Conservation (phyloP, 2,329 filamentous ascomycete genomes). For the Calonectria pauciramosa region DNA sequence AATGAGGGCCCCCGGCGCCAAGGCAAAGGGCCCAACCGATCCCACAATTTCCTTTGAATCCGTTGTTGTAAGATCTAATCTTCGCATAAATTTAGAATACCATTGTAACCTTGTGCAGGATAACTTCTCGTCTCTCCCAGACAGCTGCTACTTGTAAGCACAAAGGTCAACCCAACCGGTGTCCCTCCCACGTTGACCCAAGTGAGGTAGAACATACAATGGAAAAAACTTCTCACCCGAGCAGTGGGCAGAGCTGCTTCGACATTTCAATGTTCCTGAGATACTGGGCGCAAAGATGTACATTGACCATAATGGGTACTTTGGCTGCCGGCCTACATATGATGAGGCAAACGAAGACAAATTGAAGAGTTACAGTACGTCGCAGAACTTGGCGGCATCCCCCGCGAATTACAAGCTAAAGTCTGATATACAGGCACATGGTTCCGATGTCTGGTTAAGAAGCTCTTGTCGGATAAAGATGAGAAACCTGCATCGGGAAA, state of each 20-base stretch:
- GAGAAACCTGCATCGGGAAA: not conserved
- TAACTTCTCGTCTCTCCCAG: not conserved
- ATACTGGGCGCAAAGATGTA: not conserved
- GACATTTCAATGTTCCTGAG: not conserved
- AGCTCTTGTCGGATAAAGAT: not conserved
- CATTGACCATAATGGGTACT: constrained; percentile 14
- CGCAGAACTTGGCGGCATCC: not conserved
- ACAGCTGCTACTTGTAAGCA: not conserved
- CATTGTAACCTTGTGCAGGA: not conserved
- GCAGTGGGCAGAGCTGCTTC: not conserved
- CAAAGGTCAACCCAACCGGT: too few species aligned
- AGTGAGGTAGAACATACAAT: not conserved
- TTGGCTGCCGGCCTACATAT: constrained; percentile 16
- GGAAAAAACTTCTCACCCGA: not conserved
- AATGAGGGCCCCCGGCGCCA: not conserved
- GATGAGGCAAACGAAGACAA: not conserved
- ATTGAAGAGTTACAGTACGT: constrained; percentile 10
- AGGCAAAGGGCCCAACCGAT: not conserved
- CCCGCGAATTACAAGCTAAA: not conserved
- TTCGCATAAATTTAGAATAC: not conserved
- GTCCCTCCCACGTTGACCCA: not conserved
- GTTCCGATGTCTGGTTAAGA: constrained; percentile 15
- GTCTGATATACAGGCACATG: not conserved
- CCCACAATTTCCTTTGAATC: not conserved
- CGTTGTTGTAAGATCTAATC: not conserved